Conservation (phyloP, 352 stramenopile genomes). For the Peronospora destructor region DNA sequence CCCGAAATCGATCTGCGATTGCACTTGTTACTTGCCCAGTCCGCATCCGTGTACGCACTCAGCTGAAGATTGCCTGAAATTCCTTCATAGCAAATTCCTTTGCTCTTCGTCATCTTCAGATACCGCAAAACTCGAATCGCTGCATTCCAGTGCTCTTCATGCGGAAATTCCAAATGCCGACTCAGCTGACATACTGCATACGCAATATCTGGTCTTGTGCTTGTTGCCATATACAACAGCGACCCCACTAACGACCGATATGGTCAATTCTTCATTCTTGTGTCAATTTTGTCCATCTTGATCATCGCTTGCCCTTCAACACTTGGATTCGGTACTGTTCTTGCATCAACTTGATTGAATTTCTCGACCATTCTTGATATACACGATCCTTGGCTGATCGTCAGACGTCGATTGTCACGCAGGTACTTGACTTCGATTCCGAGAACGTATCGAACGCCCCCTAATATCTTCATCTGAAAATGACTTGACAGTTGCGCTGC, state of each 20-base stretch:
- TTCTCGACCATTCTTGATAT: constrained; percentile 1
- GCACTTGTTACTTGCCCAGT: background rate
- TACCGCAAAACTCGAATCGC: background rate
- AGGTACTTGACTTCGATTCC: no score
- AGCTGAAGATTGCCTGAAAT: background rate
- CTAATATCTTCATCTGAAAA: no score
- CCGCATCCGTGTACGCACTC: background rate
- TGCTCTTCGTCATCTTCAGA: background rate
- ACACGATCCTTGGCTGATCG: no score
- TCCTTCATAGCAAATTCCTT: background rate
- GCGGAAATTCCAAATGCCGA: background rate
- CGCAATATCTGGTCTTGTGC: background rate
- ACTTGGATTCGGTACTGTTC: background rate
- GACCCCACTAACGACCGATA: background rate
- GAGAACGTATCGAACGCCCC: no score
- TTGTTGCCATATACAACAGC: background rate
- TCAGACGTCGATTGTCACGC: no score
- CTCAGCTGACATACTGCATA: background rate
- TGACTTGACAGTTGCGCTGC: no score
- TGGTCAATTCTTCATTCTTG: background rate
- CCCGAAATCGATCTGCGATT: background rate
- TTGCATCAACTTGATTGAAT: background rate
- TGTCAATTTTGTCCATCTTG: background rate
- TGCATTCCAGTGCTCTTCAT: background rate
- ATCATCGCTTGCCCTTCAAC: background rate